These are phyloP conservation scores for Choiromyces venosus DNA, from an alignment of 495 filamentous ascomycete genomes.

Conservation along the genomic window DNA sequence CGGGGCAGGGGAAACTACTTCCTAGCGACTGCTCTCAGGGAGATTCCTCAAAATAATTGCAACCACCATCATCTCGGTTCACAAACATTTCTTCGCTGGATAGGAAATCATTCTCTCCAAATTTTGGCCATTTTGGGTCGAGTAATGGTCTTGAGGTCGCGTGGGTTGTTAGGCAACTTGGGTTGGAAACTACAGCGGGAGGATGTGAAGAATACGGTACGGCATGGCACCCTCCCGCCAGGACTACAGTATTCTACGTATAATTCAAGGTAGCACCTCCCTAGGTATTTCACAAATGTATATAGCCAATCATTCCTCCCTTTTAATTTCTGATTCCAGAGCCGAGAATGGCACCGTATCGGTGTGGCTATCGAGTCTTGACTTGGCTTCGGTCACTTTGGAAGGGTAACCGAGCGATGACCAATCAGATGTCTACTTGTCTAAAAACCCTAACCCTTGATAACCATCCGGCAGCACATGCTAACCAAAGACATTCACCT, in stretches of 20 bases:
- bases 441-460: not conserved
- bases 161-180: not conserved
- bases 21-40: not conserved
- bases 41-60: not conserved
- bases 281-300: not conserved
- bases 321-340: not conserved
- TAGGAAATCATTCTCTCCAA: no score
- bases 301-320: not conserved
- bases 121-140: not conserved
- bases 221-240: not conserved
- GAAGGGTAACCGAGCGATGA: not conserved
- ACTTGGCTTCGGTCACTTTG: not conserved
- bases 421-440: not conserved
- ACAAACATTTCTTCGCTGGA: not conserved
- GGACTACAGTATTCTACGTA: no score
- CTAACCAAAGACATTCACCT: not conserved
- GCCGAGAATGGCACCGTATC: no score
- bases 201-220: not conserved
- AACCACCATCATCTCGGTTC: not conserved
- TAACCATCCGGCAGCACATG: not conserved
- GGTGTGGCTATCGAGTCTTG: not conserved
- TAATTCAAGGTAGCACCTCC: not conserved
- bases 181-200: not conserved
- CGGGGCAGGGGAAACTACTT: not conserved
- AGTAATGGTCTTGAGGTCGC: not conserved